Conservation (phyloP, 23 red algal genomes). For the Gracilaria caudata region DNA sequence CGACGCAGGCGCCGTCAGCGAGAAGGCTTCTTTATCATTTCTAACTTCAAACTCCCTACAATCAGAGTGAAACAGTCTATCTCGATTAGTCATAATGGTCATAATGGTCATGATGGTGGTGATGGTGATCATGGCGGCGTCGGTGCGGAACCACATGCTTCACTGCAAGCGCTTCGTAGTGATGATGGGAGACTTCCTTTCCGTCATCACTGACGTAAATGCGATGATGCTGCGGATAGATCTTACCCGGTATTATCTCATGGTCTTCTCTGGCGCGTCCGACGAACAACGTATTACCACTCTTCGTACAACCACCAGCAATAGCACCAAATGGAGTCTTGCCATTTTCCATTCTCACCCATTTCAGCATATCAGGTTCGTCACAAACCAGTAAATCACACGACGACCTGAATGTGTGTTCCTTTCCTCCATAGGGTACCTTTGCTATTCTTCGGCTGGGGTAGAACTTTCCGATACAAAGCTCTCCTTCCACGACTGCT, state of each 20-base stretch:
- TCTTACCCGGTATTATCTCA: slow-evolving; percentile 10
- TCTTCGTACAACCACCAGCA: slow-evolving; percentile 4
- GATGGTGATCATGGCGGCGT: neutral
- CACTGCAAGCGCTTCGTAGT: slow-evolving; percentile 19
- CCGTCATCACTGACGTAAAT: slow-evolving; percentile 5
- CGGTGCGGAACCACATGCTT: neutral
- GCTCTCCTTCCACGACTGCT: neutral
- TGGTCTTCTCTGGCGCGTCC: neutral
- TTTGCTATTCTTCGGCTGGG: neutral
- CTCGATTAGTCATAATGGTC: neutral
- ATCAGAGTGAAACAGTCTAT: neutral
- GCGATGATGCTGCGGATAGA: slow-evolving; percentile 4
- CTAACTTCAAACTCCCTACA: neutral
- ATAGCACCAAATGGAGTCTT: slow-evolving; percentile 8
- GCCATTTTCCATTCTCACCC: neutral
- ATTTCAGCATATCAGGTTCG: neutral
- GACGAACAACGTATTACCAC: slow-evolving; percentile 3
- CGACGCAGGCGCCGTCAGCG: too few species aligned
- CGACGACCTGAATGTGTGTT: neutral
- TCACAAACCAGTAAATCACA: slow-evolving; percentile 19
- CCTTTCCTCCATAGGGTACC: slow-evolving; percentile 4
- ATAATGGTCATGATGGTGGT: neutral
- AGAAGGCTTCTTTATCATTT: neutral
- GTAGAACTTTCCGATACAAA: slow-evolving; percentile 23
- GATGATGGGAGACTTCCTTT: neutral